phyloP scores from a whole-genome alignment of 768 basidiomycete genomes.

The Glaciozyma antarctica region DNA sequence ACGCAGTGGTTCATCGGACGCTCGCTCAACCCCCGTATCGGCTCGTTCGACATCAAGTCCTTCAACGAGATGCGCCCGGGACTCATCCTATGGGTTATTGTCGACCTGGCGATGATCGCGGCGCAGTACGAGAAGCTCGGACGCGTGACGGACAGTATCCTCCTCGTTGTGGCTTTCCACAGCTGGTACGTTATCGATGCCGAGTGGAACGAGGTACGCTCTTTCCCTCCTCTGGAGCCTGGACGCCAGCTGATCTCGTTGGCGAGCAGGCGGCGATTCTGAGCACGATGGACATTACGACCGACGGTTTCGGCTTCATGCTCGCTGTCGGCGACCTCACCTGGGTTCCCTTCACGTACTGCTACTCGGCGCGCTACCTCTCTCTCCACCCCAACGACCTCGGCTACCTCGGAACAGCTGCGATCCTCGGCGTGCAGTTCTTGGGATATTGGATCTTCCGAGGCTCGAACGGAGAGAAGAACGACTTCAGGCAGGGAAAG shows the following conservation, averaged over 20 bases:
- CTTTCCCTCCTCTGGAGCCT: constrained; percentile 12
- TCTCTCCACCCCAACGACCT: constrained; percentile 80
- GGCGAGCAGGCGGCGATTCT: constrained; percentile 65
- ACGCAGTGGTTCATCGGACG: constrained; percentile 84
- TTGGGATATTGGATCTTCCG: constrained; percentile 88
- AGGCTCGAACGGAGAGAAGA: constrained; percentile 80
- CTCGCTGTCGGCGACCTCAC: constrained; percentile 80
- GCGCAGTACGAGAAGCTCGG: constrained; percentile 62
- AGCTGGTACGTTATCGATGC: constrained; percentile 74
- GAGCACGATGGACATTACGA: constrained; percentile 94
- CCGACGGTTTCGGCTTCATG: constrained; percentile 99
- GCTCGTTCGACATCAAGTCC: constrained; percentile 63
- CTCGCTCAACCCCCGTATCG: constrained; percentile 79
- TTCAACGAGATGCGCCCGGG: constrained; percentile 75
- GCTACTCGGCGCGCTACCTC: constrained; percentile 86
- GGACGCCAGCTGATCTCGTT: too few species aligned
- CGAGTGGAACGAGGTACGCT: constrained; percentile 74
- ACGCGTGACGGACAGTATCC: constrained; percentile 71
- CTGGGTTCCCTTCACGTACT: constrained; percentile 92
- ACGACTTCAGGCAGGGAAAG: constrained; percentile 81
- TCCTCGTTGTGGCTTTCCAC: constrained; percentile 78
- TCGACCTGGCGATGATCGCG: constrained; percentile 83
- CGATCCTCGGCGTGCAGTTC: constrained; percentile 56
- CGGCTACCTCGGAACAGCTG: constrained; percentile 50
- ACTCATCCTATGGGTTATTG: constrained; percentile 79